Conservation (phyloP, 257 asterid genomes). For the Jaltomata sinuosa region DNA sequence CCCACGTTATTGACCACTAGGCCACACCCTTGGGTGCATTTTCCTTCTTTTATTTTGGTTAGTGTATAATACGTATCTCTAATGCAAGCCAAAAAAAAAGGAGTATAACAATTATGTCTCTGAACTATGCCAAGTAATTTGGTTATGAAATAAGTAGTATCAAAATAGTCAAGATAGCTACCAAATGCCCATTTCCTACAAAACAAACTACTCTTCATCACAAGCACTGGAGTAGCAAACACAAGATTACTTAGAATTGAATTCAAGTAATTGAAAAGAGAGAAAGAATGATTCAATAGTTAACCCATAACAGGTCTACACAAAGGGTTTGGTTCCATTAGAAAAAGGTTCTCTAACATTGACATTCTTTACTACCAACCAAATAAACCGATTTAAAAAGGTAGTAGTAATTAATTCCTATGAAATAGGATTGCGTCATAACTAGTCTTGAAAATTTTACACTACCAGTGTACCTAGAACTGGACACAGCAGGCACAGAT, state of each 20-base stretch:
- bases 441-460: conserved; percentile 1
- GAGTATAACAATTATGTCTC: too few relatives aligned
- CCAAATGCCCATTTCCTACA: not conserved
- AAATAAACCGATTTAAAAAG: not conserved
- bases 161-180: not conserved
- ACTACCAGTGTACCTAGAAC: not conserved
- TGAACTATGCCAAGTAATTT: not conserved
- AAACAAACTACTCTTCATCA: not conserved
- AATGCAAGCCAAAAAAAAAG: not conserved
- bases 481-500: not conserved
- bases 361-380: not conserved
- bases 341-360: not conserved
- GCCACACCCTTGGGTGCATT: too few relatives aligned
- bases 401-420: not conserved
- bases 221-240: not conserved
- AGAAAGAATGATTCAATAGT: not conserved
- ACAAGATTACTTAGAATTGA: not conserved
- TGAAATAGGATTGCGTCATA: not conserved
- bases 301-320: not conserved
- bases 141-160: too few relatives aligned
- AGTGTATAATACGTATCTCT: not conserved
- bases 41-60: too few relatives aligned
- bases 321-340: not conserved
- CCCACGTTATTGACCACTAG: too few relatives aligned
- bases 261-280: not conserved